Evolutionary conservation across 192 early-diverging fungal genomes (phyloP).

Genomic region (Rhizophagus clarus): DNA sequence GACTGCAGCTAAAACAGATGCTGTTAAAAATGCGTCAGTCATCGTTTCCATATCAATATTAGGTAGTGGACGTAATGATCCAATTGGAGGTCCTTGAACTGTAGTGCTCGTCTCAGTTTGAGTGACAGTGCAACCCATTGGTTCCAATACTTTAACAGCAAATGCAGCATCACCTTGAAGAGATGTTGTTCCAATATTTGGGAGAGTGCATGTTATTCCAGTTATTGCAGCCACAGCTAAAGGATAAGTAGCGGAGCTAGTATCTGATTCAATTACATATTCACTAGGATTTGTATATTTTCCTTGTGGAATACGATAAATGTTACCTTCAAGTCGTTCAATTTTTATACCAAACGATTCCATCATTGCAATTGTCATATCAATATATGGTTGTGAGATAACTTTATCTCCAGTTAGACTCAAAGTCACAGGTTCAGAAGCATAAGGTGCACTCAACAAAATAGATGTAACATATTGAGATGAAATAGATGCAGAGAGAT

Average conservation of each 20-base stretch:
- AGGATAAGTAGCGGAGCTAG: conserved; percentile 96
- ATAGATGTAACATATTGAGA: conserved; percentile 99
- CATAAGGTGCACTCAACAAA: conserved; percentile 94
- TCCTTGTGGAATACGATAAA: conserved; percentile 80
- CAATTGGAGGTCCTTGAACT: conserved; percentile 81
- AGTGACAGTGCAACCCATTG: conserved; percentile 91
- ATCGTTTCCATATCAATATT: conserved; percentile 97
- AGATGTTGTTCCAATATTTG: conserved; percentile 90
- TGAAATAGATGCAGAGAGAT: conserved; percentile 89
- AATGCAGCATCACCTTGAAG: conserved; percentile 93
- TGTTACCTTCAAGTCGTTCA: conserved; percentile 70
- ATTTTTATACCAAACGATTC: conserved; percentile 86
- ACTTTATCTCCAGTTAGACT: conserved; percentile 90
- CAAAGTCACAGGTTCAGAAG: conserved; percentile 74
- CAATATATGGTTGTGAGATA: conserved; percentile 97
- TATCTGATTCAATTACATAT: conserved; percentile 95
- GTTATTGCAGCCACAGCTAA: conserved; percentile 96
- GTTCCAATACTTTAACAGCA: conserved; percentile 84
- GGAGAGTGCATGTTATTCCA: conserved; percentile 82
- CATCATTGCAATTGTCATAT: conserved; percentile 99
- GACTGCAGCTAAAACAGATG: conserved; percentile 88
- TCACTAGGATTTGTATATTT: conserved; percentile 79
- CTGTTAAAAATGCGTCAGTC: conserved; percentile 99
- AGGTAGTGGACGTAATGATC: conserved; percentile 68
- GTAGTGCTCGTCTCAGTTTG: conserved; percentile 91